Percentiles rank a stretch among this genome's conserved stretches.
Evolutionary conservation across 306 rosid species (phyloP).

Genomic region (Oxytropis ochrocephala): DNA sequence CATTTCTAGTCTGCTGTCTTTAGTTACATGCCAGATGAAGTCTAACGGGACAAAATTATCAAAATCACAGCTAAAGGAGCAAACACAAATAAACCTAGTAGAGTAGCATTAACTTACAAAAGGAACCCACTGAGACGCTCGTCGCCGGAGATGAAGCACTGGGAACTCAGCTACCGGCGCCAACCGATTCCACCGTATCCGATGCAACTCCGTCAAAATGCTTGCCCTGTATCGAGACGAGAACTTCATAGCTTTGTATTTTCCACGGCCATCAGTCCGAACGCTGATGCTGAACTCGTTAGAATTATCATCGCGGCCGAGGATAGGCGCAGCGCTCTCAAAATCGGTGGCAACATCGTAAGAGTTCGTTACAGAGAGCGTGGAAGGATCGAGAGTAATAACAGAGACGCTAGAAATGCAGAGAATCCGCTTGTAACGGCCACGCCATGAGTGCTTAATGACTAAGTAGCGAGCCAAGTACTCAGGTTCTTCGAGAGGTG

Average conservation of each 20-base stretch:
- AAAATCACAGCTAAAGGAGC: neutral
- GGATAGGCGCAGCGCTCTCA: constrained; percentile 63
- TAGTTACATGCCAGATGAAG: neutral
- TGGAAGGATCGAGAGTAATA: constrained; percentile 73
- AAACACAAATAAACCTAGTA: neutral
- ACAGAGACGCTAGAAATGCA: constrained; percentile 63
- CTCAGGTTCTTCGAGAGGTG: constrained; percentile 72
- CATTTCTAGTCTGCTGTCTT: neutral
- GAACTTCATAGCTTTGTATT: constrained; percentile 72
- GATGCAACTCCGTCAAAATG: constrained; percentile 82
- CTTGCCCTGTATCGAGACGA: constrained; percentile 84
- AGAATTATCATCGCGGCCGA: constrained; percentile 80
- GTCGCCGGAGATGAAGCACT: constrained; percentile 84
- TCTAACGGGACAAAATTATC: neutral
- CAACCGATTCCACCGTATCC: constrained; percentile 73
- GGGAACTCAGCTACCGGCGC: constrained; percentile 72
- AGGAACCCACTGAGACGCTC: constrained; percentile 75
- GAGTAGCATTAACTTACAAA: constrained; percentile 50
- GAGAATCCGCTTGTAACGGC: constrained; percentile 89
- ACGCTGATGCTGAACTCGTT: constrained; percentile 72
- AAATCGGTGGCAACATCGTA: constrained; percentile 66
- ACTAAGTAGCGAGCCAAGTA: constrained; percentile 83
- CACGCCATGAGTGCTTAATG: constrained; percentile 97
- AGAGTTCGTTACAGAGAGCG: constrained; percentile 78
- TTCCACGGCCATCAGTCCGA: constrained; percentile 92